Percentiles rank a stretch among this genome's conserved stretches.
These are phyloP conservation scores for Phaeoacremonium minimum DNA, from an alignment of 2,329 filamentous ascomycete genomes.

Conservation along the genomic window DNA sequence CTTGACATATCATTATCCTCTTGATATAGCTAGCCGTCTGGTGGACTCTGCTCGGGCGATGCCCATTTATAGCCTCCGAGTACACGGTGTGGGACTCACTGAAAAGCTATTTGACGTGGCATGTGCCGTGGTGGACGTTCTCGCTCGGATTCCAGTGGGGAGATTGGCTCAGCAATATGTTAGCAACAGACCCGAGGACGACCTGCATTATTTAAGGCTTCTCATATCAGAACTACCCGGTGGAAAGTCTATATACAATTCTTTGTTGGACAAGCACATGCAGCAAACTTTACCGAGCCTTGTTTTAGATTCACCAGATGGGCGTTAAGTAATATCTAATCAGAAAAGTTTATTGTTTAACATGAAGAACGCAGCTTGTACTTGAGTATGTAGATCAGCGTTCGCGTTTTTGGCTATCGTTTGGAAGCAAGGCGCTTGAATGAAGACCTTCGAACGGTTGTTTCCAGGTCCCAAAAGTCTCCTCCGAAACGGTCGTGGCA, in stretches of 20 bases:
- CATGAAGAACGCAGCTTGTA: no score
- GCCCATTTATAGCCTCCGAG: conserved; percentile 29
- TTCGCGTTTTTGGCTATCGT: no score
- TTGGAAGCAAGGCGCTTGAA: no score
- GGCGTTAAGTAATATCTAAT: no score
- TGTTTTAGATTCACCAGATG: no score
- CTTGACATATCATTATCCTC: conserved; percentile 36
- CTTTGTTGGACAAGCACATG: conserved; percentile 33
- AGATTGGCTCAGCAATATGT: conserved; percentile 16
- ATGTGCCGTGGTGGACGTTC: conserved; percentile 37
- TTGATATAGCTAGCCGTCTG: conserved; percentile 34
- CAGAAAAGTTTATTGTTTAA: no score
- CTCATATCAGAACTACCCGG: conserved; percentile 32
- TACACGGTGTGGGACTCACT: conserved; percentile 40
- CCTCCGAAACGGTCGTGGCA: no score
- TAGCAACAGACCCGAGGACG: conserved; percentile 26
- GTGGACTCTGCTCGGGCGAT: conserved; percentile 31
- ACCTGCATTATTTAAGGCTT: conserved; percentile 28
- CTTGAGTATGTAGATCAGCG: no score
- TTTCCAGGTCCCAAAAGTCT: no score
- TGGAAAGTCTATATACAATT: conserved; percentile 30
- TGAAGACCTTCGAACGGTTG: no score
- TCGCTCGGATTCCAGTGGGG: conserved; percentile 31
- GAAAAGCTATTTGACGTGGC: conserved; percentile 42
- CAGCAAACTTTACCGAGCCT: conserved; percentile 27